Evolutionary conservation across 2,329 filamentous ascomycete genomes (phyloP).

Genomic region (Neonectria magnoliae): DNA sequence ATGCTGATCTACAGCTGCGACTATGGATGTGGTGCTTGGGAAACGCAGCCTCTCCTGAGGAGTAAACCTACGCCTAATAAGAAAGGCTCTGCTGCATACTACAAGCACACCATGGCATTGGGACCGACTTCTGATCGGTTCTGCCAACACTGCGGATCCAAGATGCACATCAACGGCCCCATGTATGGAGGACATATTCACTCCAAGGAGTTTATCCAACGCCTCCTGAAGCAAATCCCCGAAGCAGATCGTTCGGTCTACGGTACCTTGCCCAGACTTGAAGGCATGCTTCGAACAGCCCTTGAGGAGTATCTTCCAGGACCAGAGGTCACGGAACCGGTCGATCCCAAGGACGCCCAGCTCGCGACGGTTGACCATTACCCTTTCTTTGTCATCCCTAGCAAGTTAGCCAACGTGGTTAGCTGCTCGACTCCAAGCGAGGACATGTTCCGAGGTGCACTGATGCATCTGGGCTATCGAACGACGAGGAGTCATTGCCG

Average conservation of each 20-base stretch:
- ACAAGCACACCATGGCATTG: constrained; percentile 80
- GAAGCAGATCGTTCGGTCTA: constrained; percentile 75
- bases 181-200: constrained; percentile 96
- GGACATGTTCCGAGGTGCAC: constrained; percentile 80
- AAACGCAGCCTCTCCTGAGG: constrained; percentile 79
- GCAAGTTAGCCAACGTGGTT: constrained; percentile 77
- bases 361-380: constrained; percentile 75
- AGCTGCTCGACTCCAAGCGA: constrained; percentile 85
- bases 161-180: constrained; percentile 88
- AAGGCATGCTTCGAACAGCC: constrained; percentile 91
- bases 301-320: constrained; percentile 73
- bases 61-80: constrained; percentile 75
- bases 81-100: constrained; percentile 74
- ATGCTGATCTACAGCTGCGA: constrained; percentile 96
- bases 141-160: constrained; percentile 87
- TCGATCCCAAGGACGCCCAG: constrained; percentile 57
- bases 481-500: constrained; percentile 90
- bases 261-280: constrained; percentile 80
- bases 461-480: constrained; percentile 82
- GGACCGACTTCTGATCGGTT: constrained; percentile 72
- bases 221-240: constrained; percentile 78
- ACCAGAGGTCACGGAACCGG: constrained; percentile 48
- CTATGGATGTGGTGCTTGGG: constrained; percentile 89
- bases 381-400: constrained; percentile 89
- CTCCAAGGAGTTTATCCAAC: constrained; percentile 82